phyloP scores from a whole-genome alignment of 2,329 filamentous ascomycete genomes.

The Lasiodiplodia citricola region DNA sequence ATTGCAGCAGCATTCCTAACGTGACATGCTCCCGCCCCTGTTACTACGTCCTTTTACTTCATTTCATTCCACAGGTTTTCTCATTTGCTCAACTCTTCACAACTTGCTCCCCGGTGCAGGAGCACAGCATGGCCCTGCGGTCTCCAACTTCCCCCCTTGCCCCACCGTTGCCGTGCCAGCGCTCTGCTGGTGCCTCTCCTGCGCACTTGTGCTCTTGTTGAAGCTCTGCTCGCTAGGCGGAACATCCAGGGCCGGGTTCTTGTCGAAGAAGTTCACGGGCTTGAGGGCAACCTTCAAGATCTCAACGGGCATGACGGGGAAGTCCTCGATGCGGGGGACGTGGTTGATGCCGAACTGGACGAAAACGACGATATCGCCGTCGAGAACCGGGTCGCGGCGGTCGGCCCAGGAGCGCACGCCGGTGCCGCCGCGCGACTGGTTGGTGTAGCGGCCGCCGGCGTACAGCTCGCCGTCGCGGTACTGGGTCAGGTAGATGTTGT shows the following conservation, averaged over 20 bases:
- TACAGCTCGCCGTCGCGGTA: slow-evolving; percentile 64
- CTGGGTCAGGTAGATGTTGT: slow-evolving; percentile 62
- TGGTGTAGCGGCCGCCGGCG: slow-evolving; percentile 65
- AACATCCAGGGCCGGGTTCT: slow-evolving; percentile 65
- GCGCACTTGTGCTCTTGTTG: slow-evolving; percentile 48
- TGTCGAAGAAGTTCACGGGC: slow-evolving; percentile 64
- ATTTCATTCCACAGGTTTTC: too few relatives aligned
- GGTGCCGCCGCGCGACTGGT: slow-evolving; percentile 61
- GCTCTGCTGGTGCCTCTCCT: slow-evolving; percentile 39
- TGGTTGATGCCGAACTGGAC: slow-evolving; percentile 65
- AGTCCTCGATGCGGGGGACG: slow-evolving; percentile 61
- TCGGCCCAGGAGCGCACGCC: slow-evolving; percentile 57
- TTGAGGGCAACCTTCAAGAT: slow-evolving; percentile 63
- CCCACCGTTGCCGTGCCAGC: slow-evolving; percentile 21
- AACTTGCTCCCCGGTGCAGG: slow-evolving; percentile 20
- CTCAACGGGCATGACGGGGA: slow-evolving; percentile 65
- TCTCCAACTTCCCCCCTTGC: not conserved
- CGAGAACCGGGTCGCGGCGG: slow-evolving; percentile 59
- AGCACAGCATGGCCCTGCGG: slow-evolving; percentile 1
- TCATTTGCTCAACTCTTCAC: not conserved
- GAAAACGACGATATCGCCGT: slow-evolving; percentile 63
- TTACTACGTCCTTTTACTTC: too few relatives aligned
- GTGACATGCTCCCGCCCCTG: too few relatives aligned
- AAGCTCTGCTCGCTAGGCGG: slow-evolving; percentile 57
- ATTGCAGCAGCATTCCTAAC: too few relatives aligned